Evolutionary conservation across 2,329 filamentous ascomycete species (phyloP).

Genomic region (Monilinia aucupariae): DNA sequence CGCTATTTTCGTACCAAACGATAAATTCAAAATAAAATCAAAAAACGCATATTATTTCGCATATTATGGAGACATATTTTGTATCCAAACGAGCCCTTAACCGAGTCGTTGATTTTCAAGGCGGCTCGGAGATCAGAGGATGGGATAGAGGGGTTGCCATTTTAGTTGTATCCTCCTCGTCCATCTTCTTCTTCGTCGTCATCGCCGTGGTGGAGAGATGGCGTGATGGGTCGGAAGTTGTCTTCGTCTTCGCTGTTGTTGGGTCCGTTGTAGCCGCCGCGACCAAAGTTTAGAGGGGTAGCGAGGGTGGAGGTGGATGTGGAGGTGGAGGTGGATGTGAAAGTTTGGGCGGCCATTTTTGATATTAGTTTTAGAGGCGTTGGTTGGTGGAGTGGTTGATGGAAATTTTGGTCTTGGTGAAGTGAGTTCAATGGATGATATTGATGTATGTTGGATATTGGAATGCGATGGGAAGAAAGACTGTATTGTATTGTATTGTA

Average conservation of each 20-base stretch:
- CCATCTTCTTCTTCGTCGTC: constrained; percentile 35
- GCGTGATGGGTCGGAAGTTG: constrained; percentile 9
- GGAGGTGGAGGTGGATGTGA: constrained; percentile 4
- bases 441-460: neutral
- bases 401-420: neutral
- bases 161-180: constrained; percentile 32
- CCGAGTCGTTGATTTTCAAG: neutral
- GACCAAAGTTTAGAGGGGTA: constrained; percentile 23
- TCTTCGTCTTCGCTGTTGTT: constrained; percentile 19
- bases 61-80: too few species aligned
- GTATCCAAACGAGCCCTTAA: too few species aligned
- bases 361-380: neutral
- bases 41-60: too few species aligned
- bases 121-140: neutral
- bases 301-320: constrained; percentile 13
- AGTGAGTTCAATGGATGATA: neutral
- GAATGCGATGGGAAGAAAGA: neutral
- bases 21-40: too few species aligned
- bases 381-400: constrained; percentile 9
- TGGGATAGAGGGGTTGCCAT: neutral
- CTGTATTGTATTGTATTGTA: neutral
- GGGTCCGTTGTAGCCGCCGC: constrained; percentile 30
- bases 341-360: constrained; percentile 26
- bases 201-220: constrained; percentile 20
- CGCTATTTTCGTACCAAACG: too few species aligned